These are phyloP conservation scores for Exophiala xenobiotica DNA, from an alignment of 2,329 filamentous ascomycete species.

Conservation along the genomic window DNA sequence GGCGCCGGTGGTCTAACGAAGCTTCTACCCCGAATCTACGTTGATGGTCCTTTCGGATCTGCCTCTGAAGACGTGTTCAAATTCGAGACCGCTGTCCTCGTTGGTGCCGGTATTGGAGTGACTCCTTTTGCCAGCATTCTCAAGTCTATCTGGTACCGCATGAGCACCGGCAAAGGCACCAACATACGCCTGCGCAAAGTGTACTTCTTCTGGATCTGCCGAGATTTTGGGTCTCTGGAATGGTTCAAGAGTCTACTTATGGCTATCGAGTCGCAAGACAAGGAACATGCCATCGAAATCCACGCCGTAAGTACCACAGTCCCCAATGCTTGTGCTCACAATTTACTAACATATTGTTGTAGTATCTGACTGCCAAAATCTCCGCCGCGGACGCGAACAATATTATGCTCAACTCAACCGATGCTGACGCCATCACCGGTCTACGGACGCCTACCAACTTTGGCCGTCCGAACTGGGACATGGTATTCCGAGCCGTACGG, in stretches of 20 bases:
- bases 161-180: conserved; percentile 65
- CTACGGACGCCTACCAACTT: conserved; percentile 81
- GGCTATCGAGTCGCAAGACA: conserved; percentile 82
- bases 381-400: conserved; percentile 83
- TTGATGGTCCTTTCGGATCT: conserved; percentile 82
- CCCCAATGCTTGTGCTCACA: background rate
- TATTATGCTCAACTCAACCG: conserved; percentile 82
- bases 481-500: conserved; percentile 80
- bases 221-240: conserved; percentile 84
- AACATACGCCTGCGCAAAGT: conserved; percentile 79
- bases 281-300: conserved; percentile 81
- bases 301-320: conserved; percentile 59
- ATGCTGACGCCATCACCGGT: conserved; percentile 81
- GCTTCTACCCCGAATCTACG: conserved; percentile 73
- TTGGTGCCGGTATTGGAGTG: conserved; percentile 53
- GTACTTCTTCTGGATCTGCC: conserved; percentile 91
- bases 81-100: conserved; percentile 52
- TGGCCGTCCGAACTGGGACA: conserved; percentile 84
- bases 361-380: conserved; percentile 82
- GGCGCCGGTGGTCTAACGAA: conserved; percentile 59
- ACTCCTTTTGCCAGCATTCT: conserved; percentile 55
- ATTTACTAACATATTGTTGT: background rate
- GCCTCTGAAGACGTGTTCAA: conserved; percentile 82
- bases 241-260: conserved; percentile 84
- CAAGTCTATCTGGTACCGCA: conserved; percentile 90